A percentile compares a stretch with the other conserved stretches of the same genome.
Conservation (phyloP, 768 basidiomycete species). For the Pisolithus albus region DNA sequence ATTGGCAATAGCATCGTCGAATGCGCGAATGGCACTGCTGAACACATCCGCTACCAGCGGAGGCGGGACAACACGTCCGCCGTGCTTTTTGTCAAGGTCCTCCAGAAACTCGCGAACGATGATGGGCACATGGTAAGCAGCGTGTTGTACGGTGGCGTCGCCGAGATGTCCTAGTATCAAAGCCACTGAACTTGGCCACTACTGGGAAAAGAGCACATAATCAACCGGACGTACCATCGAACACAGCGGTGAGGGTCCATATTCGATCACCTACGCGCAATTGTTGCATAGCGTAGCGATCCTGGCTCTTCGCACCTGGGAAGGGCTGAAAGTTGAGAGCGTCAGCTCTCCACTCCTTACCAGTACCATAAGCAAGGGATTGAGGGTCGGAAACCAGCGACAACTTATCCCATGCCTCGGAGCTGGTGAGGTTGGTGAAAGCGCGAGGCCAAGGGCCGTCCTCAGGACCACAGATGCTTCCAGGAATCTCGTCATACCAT, state of each 20-base stretch:
- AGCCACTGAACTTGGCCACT: slow-evolving; percentile 3
- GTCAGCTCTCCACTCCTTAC: slow-evolving; percentile 41
- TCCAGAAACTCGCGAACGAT: slow-evolving; percentile 56
- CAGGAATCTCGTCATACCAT: slow-evolving; percentile 55
- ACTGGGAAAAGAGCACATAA: slow-evolving; percentile 5
- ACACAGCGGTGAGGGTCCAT: slow-evolving; percentile 66
- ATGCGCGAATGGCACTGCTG: slow-evolving; percentile 50
- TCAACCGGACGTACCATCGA: slow-evolving; percentile 45
- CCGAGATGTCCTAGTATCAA: slow-evolving; percentile 51
- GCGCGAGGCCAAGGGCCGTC: slow-evolving; percentile 61
- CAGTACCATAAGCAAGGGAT: slow-evolving; percentile 31
- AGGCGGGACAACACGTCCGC: slow-evolving; percentile 36
- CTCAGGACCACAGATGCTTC: slow-evolving; percentile 54
- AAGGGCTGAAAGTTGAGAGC: slow-evolving; percentile 66
- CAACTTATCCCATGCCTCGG: slow-evolving; percentile 50
- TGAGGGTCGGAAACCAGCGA: slow-evolving; percentile 47
- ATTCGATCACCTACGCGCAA: slow-evolving; percentile 47
- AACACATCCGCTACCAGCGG: slow-evolving; percentile 50
- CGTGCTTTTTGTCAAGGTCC: slow-evolving; percentile 32
- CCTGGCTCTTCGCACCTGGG: slow-evolving; percentile 47
- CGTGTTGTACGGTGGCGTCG: slow-evolving; percentile 63
- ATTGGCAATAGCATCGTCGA: slow-evolving; percentile 61
- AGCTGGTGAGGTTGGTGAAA: slow-evolving; percentile 44
- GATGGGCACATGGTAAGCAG: slow-evolving; percentile 60
- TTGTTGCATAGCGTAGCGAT: slow-evolving; percentile 54